Evolutionary conservation across 1,284 basidiomycete genomes (phyloP), one percentile per base, ranked within the genome.

Genomic region (Singerocomus inundabilis): DNA sequence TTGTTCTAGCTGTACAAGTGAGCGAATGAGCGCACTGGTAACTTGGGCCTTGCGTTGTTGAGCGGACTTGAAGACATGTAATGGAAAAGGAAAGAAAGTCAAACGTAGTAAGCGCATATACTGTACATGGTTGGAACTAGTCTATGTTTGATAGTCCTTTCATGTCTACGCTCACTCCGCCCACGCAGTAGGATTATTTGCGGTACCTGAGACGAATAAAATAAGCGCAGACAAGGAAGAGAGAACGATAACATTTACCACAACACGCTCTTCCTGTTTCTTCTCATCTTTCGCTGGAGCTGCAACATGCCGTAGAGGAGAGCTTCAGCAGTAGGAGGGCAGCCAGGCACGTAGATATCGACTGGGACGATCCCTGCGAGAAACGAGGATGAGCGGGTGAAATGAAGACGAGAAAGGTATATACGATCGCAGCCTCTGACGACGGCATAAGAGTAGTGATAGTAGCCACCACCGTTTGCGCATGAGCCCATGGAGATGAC

Each of bases 401-500:
- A 37, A 26, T 16, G 1, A 46, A 39, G 31, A 16, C 1, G 13
- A 30, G 24, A 4, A 49, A 41, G 34, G 1, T 21, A 78, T 85
- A 55, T 67, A 88, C 97, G 86, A 75, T 99, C 97, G 70, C 97
- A 99, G n/a, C 97, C 97, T 54, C 97, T 86, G 26, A 99, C 97
- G 54, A 99, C 97, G 34, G 94, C 94, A 76, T 99, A 99, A 31
- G 94, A 97, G 74, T 98, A 94, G 71, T 97, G 93, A 70, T 98
- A 98, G 77, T 98, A 99, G 10, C 95, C 96, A 54, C 95, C 95
- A 33, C 96, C 96, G 71, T 99, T 99, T 21, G 97, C 97, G 68
- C 97, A 99, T 12, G 93, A 97, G 44, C 97, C 97, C 97, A 99
- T 99, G 26, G 93, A 97, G 66, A 99, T 92, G 51, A 99, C 97